Conservation (phyloP, 805 yeast genomes). For the Torulaspora indica region DNA sequence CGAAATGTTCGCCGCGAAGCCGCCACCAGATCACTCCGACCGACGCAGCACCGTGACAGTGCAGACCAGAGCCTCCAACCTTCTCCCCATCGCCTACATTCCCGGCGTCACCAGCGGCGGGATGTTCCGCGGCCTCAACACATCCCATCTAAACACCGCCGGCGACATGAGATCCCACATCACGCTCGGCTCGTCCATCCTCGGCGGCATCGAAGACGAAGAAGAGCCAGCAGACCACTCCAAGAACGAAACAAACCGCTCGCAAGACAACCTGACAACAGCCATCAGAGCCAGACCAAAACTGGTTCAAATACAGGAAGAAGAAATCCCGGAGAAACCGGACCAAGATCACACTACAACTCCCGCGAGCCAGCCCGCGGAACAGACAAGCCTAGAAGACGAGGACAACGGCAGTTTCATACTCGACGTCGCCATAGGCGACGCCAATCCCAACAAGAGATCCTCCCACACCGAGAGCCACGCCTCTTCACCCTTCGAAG, state of each 20-base stretch:
- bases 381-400: slow-evolving; percentile 20
- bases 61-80: slow-evolving; percentile 76
- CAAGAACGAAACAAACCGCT: slow-evolving; percentile 3
- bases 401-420: slow-evolving; percentile 29
- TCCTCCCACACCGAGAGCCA: slow-evolving; percentile 2
- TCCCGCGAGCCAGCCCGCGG: slow-evolving; percentile 23
- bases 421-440: slow-evolving; percentile 29
- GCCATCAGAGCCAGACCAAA: slow-evolving; percentile 75
- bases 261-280: slow-evolving; percentile 43
- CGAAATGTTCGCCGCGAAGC: slow-evolving; percentile 3
- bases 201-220: slow-evolving; percentile 37
- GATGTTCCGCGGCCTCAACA: slow-evolving; percentile 15
- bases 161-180: slow-evolving; percentile 35
- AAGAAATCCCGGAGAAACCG: slow-evolving; percentile 7
- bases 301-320: slow-evolving; percentile 42
- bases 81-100: slow-evolving; percentile 86
- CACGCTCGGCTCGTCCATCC: slow-evolving; percentile 42
- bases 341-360: slow-evolving; percentile 23
- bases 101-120: slow-evolving; percentile 70
- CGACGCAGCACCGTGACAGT: slow-evolving; percentile 55
- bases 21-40: slow-evolving; percentile 12
- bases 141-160: slow-evolving; percentile 15
- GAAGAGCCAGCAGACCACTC: slow-evolving; percentile 29
- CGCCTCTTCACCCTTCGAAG: slow-evolving; percentile 19
- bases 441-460: slow-evolving; percentile 8